Base-by-base conservation (phyloP, 768 basidiomycete species). In the Kwoniella botswanensis region DNA sequence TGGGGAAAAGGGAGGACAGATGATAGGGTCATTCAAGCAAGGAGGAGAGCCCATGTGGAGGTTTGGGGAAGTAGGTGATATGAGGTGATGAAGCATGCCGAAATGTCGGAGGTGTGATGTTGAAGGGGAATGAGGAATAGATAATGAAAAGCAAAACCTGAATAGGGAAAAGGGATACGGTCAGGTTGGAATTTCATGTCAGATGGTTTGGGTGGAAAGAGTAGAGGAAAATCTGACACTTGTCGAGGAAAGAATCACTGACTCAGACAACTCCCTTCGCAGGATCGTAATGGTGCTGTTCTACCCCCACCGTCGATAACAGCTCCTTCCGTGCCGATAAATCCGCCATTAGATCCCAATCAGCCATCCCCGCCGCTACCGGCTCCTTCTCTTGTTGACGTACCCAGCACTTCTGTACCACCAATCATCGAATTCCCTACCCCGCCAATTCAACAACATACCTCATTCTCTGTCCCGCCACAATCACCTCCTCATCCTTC, bases 221-320 rank as follows among this genome's bases (percentile, higher is more conserved):
- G 35, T 35, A 35, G 35, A 60, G 24, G 58, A 41, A 17, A 24
- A 21, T 12, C 59, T 61, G 59, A 61, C 43, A 42, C 42, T 15
- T 44, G 11, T 61, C 41, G 35, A 35, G 35, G 35, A 35, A 35
- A 35, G 35, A 35, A 7, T 7, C 6, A 35, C 35, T 35, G 35
- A 35, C 35, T 35, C 35, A 7, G 35, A 35, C 35, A 35, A 29
- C 29, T 7, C 13, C 18, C 18, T 15, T 15, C 26, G 5, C 46
- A 75, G 74, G 71, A 72, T 44, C 68, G 71, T 35, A 29, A 57
- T 54, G 53, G 71, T n/a, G 15, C 59, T 53, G 60, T 67, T 26
- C 22, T 69, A n/a, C 72, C 75, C 6, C 72, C 76, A 24, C 74
- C 76, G 15, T 68, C 69, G 44, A 74, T 76, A 53, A 73, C 71